These are phyloP conservation scores for Fragaria iinumae DNA, from an alignment of 306 rosid species.

Conservation along the genomic window DNA sequence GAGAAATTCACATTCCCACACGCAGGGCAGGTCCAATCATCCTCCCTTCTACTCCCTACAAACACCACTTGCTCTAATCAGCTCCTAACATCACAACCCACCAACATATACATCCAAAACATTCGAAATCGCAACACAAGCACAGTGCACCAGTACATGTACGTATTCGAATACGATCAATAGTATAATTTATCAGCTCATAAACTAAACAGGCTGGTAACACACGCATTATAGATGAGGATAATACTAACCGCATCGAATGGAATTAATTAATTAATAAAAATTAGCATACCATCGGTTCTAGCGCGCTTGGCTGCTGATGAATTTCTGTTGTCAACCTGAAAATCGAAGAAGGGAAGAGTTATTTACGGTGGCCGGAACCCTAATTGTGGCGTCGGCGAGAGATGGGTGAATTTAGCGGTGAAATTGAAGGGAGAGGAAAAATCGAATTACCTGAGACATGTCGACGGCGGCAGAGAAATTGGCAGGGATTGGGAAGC, in stretches of 20 bases:
- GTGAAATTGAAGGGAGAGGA: conserved; percentile 5
- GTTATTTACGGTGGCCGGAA: background rate
- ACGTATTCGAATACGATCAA: background rate
- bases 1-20: conserved; percentile 99
- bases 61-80: conserved; percentile 15
- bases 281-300: conserved; percentile 73
- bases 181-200: background rate
- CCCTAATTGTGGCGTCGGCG: conserved; percentile 19
- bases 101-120: background rate
- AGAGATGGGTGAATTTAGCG: background rate
- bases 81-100: background rate
- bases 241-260: background rate
- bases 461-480: conserved; percentile 22
- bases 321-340: conserved; percentile 94
- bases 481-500: conserved; percentile 2
- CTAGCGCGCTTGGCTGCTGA: conserved; percentile 98
- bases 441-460: conserved; percentile 46
- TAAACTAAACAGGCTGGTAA: background rate
- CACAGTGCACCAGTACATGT: background rate
- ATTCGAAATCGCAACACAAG: background rate
- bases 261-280: background rate
- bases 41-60: conserved; percentile 97
- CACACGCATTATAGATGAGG: background rate
- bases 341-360: conserved; percentile 2
- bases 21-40: conserved; percentile 98